Percentiles rank a stretch among this genome's conserved stretches.
phyloP scores from a whole-genome alignment of 805 yeast genomes.

The Zygoascus tannicola region DNA sequence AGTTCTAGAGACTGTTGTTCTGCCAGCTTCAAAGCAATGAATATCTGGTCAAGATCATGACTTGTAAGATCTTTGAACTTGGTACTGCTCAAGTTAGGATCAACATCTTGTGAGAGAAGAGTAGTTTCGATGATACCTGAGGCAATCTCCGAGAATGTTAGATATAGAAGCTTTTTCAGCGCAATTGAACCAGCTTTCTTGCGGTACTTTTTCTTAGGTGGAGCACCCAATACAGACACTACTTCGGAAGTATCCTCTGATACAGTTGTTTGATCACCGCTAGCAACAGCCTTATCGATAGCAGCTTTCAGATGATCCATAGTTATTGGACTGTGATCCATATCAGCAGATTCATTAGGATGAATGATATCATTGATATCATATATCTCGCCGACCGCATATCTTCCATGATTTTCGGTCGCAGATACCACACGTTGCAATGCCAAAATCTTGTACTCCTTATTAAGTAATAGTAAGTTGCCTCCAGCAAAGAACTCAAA shows the following conservation, averaged over 20 bases:
- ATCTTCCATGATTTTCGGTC: conserved; percentile 42
- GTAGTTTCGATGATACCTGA: conserved; percentile 64
- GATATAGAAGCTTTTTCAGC: conserved; percentile 60
- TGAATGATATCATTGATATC: conserved; percentile 17
- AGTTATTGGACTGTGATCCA: not conserved
- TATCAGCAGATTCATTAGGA: not conserved
- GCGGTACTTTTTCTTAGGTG: not conserved
- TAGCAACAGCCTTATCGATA: conserved; percentile 5
- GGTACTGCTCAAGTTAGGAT: conserved; percentile 25
- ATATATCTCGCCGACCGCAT: conserved; percentile 71
- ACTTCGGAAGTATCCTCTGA: conserved; percentile 4
- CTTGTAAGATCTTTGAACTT: conserved; percentile 13
- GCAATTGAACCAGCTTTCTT: conserved; percentile 27
- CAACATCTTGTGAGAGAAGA: conserved; percentile 39
- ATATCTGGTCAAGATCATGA: conserved; percentile 25
- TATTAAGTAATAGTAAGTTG: conserved; percentile 69
- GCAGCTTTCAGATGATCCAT: conserved; percentile 7
- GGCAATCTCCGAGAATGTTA: conserved; percentile 64
- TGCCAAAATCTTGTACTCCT: conserved; percentile 54
- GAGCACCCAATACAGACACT: not conserved
- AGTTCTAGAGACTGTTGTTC: conserved; percentile 36
- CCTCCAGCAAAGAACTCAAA: conserved; percentile 95
- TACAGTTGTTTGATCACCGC: not conserved
- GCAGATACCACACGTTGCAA: conserved; percentile 70
- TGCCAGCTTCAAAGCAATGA: conserved; percentile 38